Evolutionary conservation across 345 rosid genomes (phyloP).

Genomic region (Corymbia maculata): DNA sequence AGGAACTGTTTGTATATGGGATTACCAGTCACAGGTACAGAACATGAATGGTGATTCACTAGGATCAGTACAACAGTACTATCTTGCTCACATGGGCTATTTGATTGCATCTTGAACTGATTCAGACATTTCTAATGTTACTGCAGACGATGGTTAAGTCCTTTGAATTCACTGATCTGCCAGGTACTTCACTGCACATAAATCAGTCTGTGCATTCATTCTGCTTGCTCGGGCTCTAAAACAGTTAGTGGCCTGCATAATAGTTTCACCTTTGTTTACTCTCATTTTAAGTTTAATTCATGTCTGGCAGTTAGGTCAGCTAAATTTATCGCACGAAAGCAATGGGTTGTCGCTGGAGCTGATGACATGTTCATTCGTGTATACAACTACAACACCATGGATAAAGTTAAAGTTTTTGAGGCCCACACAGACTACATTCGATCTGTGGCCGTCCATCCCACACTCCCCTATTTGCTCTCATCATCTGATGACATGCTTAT

Average conservation of each 20-base stretch:
- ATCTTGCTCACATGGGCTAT: not conserved
- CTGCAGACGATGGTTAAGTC: conserved; percentile 77
- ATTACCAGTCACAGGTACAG: conserved; percentile 77
- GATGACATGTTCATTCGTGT: conserved; percentile 92
- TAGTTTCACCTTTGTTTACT: not conserved
- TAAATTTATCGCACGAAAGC: conserved; percentile 74
- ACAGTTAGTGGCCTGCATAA: not conserved
- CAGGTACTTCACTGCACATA: conserved; percentile 35
- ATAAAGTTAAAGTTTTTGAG: conserved; percentile 83
- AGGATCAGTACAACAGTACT: not conserved
- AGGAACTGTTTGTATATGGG: conserved; percentile 45
- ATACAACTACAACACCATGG: conserved; percentile 90
- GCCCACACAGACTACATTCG: conserved; percentile 97
- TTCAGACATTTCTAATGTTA: not conserved
- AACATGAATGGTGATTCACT: not conserved
- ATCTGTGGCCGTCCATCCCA: conserved; percentile 91
- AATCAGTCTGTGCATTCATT: not conserved
- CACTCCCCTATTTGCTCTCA: conserved; percentile 83
- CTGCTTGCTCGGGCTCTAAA: not conserved
- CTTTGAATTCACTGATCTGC: conserved; percentile 79
- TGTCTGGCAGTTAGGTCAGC: conserved; percentile 81
- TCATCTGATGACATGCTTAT: conserved; percentile 99
- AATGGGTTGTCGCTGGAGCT: conserved; percentile 96
- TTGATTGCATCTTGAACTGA: not conserved
- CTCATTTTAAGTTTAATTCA: not conserved